Evolutionary conservation across 805 yeast species (phyloP).

Genomic region (Candida nemodendra): DNA sequence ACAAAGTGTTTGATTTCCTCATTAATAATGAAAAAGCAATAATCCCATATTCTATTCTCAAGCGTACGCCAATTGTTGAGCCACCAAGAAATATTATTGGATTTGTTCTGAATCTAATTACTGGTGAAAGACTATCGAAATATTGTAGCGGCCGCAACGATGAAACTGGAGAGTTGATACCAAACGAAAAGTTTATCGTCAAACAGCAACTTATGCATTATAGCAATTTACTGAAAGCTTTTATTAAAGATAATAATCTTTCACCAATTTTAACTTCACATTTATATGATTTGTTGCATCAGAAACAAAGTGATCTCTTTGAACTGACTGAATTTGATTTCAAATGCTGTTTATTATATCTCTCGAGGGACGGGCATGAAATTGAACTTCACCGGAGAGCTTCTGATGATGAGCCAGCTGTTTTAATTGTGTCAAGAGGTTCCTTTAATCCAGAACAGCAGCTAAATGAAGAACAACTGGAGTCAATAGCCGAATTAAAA

Average conservation of each 20-base stretch:
- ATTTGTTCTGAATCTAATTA: not conserved
- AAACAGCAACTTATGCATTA: conserved; percentile 14
- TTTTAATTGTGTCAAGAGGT: not conserved
- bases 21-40: conserved; percentile 21
- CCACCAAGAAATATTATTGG: conserved; percentile 8
- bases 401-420: not conserved
- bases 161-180: conserved; percentile 15
- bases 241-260: conserved; percentile 2
- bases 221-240: conserved; percentile 9
- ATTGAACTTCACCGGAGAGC: conserved; percentile 4
- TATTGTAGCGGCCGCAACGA: conserved; percentile 12
- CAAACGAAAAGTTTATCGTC: conserved; percentile 21
- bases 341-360: conserved; percentile 22
- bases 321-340: conserved; percentile 19
- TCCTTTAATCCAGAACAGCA: conserved; percentile 6
- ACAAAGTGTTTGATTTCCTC: conserved; percentile 25
- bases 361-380: conserved; percentile 18
- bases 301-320: conserved; percentile 1
- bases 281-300: conserved; percentile 9
- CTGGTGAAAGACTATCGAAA: too few species aligned
- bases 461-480: conserved; percentile 15
- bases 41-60: conserved; percentile 22
- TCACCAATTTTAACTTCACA: conserved; percentile 18
- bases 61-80: conserved; percentile 3
- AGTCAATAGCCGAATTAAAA: conserved; percentile 28